Evolutionary conservation across 2,329 filamentous ascomycete genomes (phyloP), one percentile per base, ranked within the genome.

Genomic region (Ceratocystis papillata): DNA sequence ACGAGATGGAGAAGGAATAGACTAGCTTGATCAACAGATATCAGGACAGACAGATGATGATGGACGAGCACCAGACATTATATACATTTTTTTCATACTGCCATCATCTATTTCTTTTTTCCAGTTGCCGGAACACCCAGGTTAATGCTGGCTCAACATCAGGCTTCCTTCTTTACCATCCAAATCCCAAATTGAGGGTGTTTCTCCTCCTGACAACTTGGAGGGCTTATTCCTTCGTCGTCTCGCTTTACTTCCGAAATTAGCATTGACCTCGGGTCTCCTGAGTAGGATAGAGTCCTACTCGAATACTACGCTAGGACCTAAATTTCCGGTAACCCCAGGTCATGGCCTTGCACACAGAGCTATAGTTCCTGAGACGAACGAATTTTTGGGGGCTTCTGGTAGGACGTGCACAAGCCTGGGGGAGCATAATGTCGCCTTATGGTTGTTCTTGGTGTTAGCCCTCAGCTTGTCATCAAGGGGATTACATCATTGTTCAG

Each of bases 221-320:
- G 30, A 33, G 20, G n/a, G 55, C 15, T 37, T 37, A 17, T 37
- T 59, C 55, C 55, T 59, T 37, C 28, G 17, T 25, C 3, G 28
- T 25, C 55, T 37, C 17, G 55, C 55, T 33, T 59, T 59, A 15
- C 55, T 59, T 33, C 28, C 55, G 28, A 59, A 59, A 59, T 59
- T 33, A 59, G 55, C 12, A 1, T 59, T 59, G 48, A 53, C 17
- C 48, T 59, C 28, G 28, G 28, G 28, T 5, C 33, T 59, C 15
- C 30, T 59, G 25, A 37, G 25, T 28, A 53, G 22, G 48, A 22
- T 59, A 59, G 55, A 59, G 28, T 15, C 37, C 37, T 41, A 12
- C 12, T 15, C 1, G 17, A 22, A 22, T 33, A n/a, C 12, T 8
- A 59, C 55, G 55, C 55, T 59, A 37, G 25, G 55, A 59, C 28